Evolutionary conservation across 2,329 filamentous ascomycete genomes (phyloP).

Genomic region (Chaetomium sp.): DNA sequence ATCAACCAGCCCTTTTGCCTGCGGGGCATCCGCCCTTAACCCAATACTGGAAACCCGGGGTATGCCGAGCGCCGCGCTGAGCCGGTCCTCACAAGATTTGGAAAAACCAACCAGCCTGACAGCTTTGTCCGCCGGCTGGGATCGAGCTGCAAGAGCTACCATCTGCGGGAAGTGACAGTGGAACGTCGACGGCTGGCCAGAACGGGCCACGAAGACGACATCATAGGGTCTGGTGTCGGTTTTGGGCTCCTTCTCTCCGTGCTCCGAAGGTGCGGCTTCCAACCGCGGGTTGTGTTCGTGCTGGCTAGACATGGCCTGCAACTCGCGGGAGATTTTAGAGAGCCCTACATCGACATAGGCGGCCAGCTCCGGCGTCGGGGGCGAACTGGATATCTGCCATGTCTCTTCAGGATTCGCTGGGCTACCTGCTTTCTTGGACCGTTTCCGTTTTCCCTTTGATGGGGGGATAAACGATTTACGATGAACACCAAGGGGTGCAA

Average conservation of each 20-base stretch:
- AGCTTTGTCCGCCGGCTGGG: conserved; percentile 42
- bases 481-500: conserved; percentile 65
- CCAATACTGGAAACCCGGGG: conserved; percentile 67
- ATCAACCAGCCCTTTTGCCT: conserved; percentile 58
- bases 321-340: conserved; percentile 61
- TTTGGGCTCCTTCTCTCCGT: neutral
- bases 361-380: conserved; percentile 56
- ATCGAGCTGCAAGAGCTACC: conserved; percentile 49
- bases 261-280: neutral
- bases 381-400: conserved; percentile 22
- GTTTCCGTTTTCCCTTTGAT: conserved; percentile 65
- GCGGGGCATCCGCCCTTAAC: conserved; percentile 58
- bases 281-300: neutral
- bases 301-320: conserved; percentile 49
- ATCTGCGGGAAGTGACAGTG: conserved; percentile 61
- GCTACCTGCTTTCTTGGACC: conserved; percentile 46
- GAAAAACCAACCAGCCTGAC: conserved; percentile 66
- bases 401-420: conserved; percentile 24
- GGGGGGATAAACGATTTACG: conserved; percentile 54
- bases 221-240: conserved; percentile 43
- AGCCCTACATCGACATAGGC: conserved; percentile 65
- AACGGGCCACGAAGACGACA: conserved; percentile 60
- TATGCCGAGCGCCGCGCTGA: conserved; percentile 61
- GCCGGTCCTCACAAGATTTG: conserved; percentile 57
- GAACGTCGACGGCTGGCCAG: conserved; percentile 59